These are phyloP conservation scores for Gilbertella persicaria DNA, from an alignment of 371 early-diverging fungal species.

Conservation along the genomic window DNA sequence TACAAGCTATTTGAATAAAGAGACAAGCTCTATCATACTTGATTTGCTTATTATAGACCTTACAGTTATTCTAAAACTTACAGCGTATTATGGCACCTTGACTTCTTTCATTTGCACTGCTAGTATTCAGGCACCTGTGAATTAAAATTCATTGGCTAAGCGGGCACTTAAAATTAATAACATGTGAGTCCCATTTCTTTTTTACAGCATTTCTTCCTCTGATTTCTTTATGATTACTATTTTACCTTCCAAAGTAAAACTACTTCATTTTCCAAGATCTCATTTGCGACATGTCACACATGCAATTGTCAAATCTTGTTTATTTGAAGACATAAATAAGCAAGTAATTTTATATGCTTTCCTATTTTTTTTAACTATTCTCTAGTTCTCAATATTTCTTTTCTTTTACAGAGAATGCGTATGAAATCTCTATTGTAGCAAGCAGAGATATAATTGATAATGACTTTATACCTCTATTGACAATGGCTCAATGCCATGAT, in stretches of 20 bases:
- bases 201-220: background rate
- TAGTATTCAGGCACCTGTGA: background rate
- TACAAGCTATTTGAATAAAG: no score
- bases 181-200: no score
- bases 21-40: no score
- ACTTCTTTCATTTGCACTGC: no score
- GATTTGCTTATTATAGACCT: no score
- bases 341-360: conserved; percentile 13
- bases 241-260: conserved; percentile 45
- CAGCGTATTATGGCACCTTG: no score
- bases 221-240: conserved; percentile 41
- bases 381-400: conserved; percentile 65
- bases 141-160: background rate
- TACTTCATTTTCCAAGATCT: conserved; percentile 48
- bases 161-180: no score
- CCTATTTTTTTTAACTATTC: background rate
- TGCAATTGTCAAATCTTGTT: conserved; percentile 65
- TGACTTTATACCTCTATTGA: conserved; percentile 50
- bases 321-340: conserved; percentile 50
- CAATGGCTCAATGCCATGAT: conserved; percentile 37
- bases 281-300: conserved; percentile 56
- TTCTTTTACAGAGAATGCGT: conserved; percentile 73
- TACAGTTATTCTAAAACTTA: no score
- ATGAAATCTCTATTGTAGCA: conserved; percentile 73
- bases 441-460: conserved; percentile 56